Evolutionary conservation across 345 rosid species (phyloP).

Genomic region (Pseudoturritis turrita): DNA sequence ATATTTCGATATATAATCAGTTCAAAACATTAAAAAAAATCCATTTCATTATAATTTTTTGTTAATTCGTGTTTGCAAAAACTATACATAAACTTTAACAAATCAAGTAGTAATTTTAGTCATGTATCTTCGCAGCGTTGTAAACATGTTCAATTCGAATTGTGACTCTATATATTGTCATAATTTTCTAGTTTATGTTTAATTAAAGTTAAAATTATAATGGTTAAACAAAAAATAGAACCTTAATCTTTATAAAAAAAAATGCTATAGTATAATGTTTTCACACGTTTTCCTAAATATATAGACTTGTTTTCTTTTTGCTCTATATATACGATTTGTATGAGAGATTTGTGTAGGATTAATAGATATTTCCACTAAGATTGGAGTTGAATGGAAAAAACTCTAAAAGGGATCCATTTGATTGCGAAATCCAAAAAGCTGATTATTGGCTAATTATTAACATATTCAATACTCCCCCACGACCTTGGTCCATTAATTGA

Average conservation of each 20-base stretch:
- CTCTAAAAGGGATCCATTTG: constrained; percentile 13
- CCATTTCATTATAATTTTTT: not conserved
- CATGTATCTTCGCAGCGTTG: not conserved
- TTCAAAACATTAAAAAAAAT: not conserved
- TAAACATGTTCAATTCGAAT: too few relatives aligned
- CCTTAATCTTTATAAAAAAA: too few relatives aligned
- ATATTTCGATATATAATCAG: not conserved
- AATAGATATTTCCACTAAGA: not conserved
- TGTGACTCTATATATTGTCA: too few relatives aligned
- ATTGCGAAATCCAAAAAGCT: not conserved
- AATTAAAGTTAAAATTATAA: too few relatives aligned
- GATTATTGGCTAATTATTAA: not conserved
- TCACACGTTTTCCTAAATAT: not conserved
- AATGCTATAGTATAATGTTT: too few relatives aligned
- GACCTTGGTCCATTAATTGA: constrained; percentile 6
- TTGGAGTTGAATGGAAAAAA: not conserved
- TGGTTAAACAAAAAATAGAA: too few relatives aligned
- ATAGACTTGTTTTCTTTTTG: not conserved
- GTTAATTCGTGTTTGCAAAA: not conserved
- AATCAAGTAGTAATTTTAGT: not conserved
- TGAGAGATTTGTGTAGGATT: not conserved
- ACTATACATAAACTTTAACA: not conserved
- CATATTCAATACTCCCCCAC: constrained; percentile 4
- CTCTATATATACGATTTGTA: not conserved
- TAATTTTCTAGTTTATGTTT: too few relatives aligned